phyloP scores from a whole-genome alignment of 2,329 filamentous ascomycete species.

The Alternaria brassicicola region DNA sequence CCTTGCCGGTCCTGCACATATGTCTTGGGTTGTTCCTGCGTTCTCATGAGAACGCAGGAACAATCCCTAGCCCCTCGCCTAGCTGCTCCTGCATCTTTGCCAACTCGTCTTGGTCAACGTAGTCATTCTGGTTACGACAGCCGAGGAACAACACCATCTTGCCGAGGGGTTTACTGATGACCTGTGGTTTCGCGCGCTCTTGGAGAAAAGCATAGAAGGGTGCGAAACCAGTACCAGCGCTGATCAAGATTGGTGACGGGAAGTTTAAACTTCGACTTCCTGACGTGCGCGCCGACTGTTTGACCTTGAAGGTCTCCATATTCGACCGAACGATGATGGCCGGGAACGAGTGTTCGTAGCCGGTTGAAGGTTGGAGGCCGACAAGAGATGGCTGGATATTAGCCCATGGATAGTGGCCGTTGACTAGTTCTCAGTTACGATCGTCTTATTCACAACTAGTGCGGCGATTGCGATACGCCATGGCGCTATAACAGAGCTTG shows the following conservation, averaged over 20 bases:
- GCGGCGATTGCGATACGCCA: constrained; percentile 49
- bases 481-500: constrained; percentile 48
- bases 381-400: constrained; percentile 50
- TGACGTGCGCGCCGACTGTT: constrained; percentile 50
- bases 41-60: constrained; percentile 37
- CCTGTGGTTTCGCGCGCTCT: constrained; percentile 42
- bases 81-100: constrained; percentile 26
- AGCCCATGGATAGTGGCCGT: constrained; percentile 42
- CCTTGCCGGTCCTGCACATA: constrained; percentile 52
- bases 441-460: constrained; percentile 44
- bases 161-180: constrained; percentile 39
- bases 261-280: constrained; percentile 55
- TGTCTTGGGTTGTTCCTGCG: constrained; percentile 15
- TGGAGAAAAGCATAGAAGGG: constrained; percentile 45
- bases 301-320: constrained; percentile 24
- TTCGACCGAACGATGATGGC: constrained; percentile 17
- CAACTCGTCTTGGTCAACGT: constrained; percentile 40
- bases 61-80: constrained; percentile 31
- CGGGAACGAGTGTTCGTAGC: constrained; percentile 21
- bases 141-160: constrained; percentile 45
- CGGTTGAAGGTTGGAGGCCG: constrained; percentile 27
- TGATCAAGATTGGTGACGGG: constrained; percentile 56
- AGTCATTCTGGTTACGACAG: constrained; percentile 39
- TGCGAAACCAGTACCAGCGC: constrained; percentile 44
- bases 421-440: constrained; percentile 21